A percentile compares a stretch with the other conserved stretches of the same genome.
Conservation (phyloP, 345 rosid species). For the Eutrema yunnanense region DNA sequence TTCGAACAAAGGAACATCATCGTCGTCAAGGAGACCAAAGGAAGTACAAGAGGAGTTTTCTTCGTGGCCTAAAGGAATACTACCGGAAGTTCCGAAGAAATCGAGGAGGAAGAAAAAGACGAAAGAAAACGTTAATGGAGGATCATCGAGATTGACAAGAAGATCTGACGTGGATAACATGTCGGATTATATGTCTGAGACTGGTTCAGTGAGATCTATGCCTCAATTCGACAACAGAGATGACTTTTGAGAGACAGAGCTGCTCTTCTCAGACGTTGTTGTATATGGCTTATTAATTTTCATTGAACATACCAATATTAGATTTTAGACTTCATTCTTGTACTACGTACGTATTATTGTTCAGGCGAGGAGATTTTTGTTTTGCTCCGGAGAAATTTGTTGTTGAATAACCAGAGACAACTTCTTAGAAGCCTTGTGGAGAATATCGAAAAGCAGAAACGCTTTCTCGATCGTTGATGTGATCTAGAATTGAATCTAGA, state of each 20-base stretch:
- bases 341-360: too few relatives aligned
- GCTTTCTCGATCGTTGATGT: too few relatives aligned
- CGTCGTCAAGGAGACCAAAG: constrained; percentile 20
- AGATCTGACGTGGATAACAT: constrained; percentile 24
- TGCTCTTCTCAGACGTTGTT: too few relatives aligned
- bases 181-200: constrained; percentile 34
- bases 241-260: constrained; percentile 8
- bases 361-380: too few relatives aligned
- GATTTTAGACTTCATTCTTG: neutral
- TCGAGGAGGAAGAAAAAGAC: constrained; percentile 48
- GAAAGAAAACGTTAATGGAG: constrained; percentile 33
- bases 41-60: constrained; percentile 9
- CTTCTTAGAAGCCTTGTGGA: too few relatives aligned
- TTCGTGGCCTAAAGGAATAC: constrained; percentile 9
- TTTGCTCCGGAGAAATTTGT: too few relatives aligned
- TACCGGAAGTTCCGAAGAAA: constrained; percentile 39
- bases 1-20: constrained; percentile 28
- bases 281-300: neutral
- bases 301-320: constrained; percentile 4
- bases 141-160: constrained; percentile 37
- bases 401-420: too few relatives aligned
- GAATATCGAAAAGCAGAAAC: too few relatives aligned
- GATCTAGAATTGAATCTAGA: too few relatives aligned
- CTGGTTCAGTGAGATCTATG: constrained; percentile 31
- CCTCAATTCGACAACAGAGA: constrained; percentile 18